Percentiles rank a stretch among this genome's conserved stretches.
These are phyloP conservation scores for Fusarium mangiferae DNA, from an alignment of 2,329 filamentous ascomycete species.

Conservation along the genomic window DNA sequence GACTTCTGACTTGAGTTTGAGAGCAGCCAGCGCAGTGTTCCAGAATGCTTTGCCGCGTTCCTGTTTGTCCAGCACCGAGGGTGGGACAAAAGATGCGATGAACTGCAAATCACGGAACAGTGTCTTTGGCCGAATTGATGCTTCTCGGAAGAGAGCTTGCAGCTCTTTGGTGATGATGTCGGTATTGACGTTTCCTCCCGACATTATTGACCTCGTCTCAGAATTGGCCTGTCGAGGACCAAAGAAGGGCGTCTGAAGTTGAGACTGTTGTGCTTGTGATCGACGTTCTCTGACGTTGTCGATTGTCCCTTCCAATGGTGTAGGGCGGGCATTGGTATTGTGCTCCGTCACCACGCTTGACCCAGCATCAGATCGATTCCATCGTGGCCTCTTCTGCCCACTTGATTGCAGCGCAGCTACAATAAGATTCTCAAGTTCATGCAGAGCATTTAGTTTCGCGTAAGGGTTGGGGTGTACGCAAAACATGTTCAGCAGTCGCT, in stretches of 20 bases:
- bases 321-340: slow-evolving; percentile 49
- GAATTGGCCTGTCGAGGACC: slow-evolving; percentile 57
- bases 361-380: slow-evolving; percentile 51
- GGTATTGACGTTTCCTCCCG: slow-evolving; percentile 63
- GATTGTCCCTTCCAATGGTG: slow-evolving; percentile 72
- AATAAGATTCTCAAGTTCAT: slow-evolving; percentile 85
- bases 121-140: slow-evolving; percentile 78
- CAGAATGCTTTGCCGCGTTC: slow-evolving; percentile 84
- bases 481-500: slow-evolving; percentile 83
- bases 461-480: slow-evolving; percentile 90
- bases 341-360: slow-evolving; percentile 50
- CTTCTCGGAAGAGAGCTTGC: slow-evolving; percentile 73
- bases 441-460: slow-evolving; percentile 83
- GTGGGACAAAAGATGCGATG: slow-evolving; percentile 73
- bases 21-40: slow-evolving; percentile 86
- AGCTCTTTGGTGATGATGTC: slow-evolving; percentile 75
- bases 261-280: slow-evolving; percentile 59
- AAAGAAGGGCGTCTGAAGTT: slow-evolving; percentile 43
- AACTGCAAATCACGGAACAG: slow-evolving; percentile 85
- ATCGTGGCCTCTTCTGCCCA: slow-evolving; percentile 49
- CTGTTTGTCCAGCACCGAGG: slow-evolving; percentile 68
- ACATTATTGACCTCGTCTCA: slow-evolving; percentile 61
- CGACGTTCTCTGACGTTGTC: slow-evolving; percentile 76
- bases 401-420: slow-evolving; percentile 70
- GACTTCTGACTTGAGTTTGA: slow-evolving; percentile 88